Conservation (phyloP, 2,329 filamentous ascomycete species). For the Pseudogymnoascus sp. region DNA sequence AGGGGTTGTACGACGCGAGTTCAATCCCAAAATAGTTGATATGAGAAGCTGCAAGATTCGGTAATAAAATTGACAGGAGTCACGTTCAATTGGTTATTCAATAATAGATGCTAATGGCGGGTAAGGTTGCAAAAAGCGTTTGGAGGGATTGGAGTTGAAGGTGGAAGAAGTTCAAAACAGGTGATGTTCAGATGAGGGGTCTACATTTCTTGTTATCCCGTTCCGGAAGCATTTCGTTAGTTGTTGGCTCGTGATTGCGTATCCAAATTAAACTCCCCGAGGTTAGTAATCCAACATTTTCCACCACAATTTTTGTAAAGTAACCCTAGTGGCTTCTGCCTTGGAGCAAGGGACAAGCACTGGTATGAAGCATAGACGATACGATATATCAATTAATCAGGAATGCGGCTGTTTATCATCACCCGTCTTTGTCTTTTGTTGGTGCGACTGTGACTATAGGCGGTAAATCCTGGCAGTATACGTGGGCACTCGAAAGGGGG, state of each 20-base stretch:
- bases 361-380: background rate
- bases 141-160: background rate
- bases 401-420: background rate
- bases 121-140: background rate
- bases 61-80: background rate
- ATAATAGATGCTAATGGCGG: background rate
- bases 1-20: background rate
- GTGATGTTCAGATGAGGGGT: background rate
- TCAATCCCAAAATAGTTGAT: background rate
- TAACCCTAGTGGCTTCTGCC: background rate
- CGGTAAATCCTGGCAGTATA: background rate
- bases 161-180: background rate
- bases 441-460: background rate
- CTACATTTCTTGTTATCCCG: background rate
- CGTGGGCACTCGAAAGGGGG: background rate
- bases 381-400: background rate
- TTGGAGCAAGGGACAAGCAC: background rate
- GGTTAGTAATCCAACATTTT: background rate
- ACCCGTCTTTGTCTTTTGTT: background rate
- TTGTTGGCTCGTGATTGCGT: background rate
- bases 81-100: background rate
- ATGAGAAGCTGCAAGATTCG: background rate
- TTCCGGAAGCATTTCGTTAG: background rate
- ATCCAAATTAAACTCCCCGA: background rate
- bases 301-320: background rate